Base-by-base conservation (phyloP, 1,139 yeast species). In the Scheffersomyces illinoinensis region DNA sequence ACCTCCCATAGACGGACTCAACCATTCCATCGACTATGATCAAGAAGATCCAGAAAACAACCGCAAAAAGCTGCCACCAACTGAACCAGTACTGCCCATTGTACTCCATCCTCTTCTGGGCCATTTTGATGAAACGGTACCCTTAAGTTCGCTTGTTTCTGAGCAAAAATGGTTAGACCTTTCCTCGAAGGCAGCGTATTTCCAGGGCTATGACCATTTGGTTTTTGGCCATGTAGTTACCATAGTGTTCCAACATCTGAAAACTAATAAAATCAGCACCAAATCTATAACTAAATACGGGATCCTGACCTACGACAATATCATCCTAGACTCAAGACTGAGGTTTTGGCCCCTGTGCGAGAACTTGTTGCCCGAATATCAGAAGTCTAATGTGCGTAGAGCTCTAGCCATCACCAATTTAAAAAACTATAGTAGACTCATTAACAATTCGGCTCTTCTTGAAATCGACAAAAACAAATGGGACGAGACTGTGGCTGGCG, bases 401-500 rank as follows among this genome's bases (percentile, higher is more conserved):
- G 88, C 96, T 0, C 76, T 93, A 52, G 98, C 98, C 0, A 85
- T 93, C 5, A 82, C 96, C 2, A 76, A 85, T 51, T 75, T 93
- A 62, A 85, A 91, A 66, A 85, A 91, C 54, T 92, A 81, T 68
- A 87, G 91, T 12, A 78, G 83, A 46, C 72, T 91, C 48, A 69
- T 74, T 53, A 76, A 77, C 61, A 71, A 74, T 56, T 67, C 71
- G 4, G 76, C 75, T 7, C 61, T 62, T 12, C 65, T 68, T 24
- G 66, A 67, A 50, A 53, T 53, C 18, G 50, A 47, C 19, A 69
- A 65, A 33, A 33, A 12, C 17, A 63, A 66, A 49, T 79, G 83
- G 82, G 97, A 93, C 70, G 96, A 93, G 66, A 90, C 97, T 0
- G 83, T 85, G 57, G 96, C 96, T 1, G 97, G 98, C 1, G 76